Base-by-base conservation (phyloP, 305 asterid species). In the Plantago rigida region DNA sequence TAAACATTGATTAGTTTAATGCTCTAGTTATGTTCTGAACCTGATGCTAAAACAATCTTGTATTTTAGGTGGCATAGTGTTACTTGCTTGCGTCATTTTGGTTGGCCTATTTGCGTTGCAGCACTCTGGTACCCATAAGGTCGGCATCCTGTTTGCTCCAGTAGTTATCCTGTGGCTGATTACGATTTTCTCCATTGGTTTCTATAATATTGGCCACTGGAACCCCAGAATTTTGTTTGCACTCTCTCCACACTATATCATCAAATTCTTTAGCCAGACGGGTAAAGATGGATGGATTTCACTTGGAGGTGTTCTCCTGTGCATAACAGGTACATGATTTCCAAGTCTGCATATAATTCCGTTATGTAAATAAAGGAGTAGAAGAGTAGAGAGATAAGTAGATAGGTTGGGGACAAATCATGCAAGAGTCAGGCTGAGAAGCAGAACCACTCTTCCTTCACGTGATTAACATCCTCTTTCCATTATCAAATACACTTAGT, bases 71-170 rank as follows among this genome's bases (percentile, higher is more conserved):
- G 81, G 47, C 46, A 82, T 85, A 64, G 81, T 80, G 65, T 62
- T 74, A 72, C 70, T 92, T 65, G 75, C 89, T 67, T 84, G 94
- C 70, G 64, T 75, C 67, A 84, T 92, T 68, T 75, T 92, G 89
- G 84, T 92, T 62, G 97, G 97, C 54, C 81, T 91, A 55, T 91
- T 91, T 74, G 98, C 98, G 68, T 76, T 91, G 80, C 98, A 91
- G 84, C 98, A 91, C 71, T 73, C 69, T 74, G 99, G 99, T 45
- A 92, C 99, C 62, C 94, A 82, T 67, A 88, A 78, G 79, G 99
- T 92, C 29, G 95, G 95, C 14, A 68, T 84, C 83, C 68, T 92
- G 71, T 92, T 92, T 78, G 99, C 99, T 24, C 99, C 99, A 9
- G 75, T 86, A 8, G 91, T 92, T 68, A 73, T 87, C 73, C 73